Percentiles rank a stretch among this genome's conserved stretches.
phyloP scores from a whole-genome alignment of 768 basidiomycete species.

The Amanita fuliginea region DNA sequence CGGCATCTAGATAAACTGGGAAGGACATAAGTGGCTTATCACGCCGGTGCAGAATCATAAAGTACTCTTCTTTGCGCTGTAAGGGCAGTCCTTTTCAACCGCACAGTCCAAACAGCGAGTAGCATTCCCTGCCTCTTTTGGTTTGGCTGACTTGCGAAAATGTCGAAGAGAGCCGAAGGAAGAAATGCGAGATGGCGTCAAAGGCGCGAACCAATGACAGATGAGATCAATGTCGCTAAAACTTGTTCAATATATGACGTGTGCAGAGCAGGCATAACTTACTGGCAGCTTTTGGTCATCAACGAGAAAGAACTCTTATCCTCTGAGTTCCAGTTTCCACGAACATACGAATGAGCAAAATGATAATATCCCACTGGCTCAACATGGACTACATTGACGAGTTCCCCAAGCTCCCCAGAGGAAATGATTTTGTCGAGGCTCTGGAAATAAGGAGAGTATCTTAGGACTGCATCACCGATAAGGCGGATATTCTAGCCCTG shows the following conservation, averaged over 20 bases:
- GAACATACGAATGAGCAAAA: constrained; percentile 84
- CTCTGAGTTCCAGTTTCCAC: constrained; percentile 72
- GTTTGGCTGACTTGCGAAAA: constrained; percentile 67
- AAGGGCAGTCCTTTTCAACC: constrained; percentile 62
- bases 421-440: constrained; percentile 61
- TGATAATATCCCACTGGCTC: constrained; percentile 85
- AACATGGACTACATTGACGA: constrained; percentile 75
- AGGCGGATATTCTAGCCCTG: background rate
- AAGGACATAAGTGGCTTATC: constrained; percentile 3
- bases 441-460: constrained; percentile 77
- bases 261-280: constrained; percentile 16
- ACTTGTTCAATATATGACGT: constrained; percentile 3
- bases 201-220: constrained; percentile 65
- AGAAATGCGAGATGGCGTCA: constrained; percentile 56
- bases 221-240: constrained; percentile 76
- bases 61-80: constrained; percentile 77
- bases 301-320: constrained; percentile 65
- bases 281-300: constrained; percentile 91
- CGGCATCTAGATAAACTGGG: constrained; percentile 74
- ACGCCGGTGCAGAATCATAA: constrained; percentile 8
- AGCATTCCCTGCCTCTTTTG: constrained; percentile 51
- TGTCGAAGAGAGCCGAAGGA: constrained; percentile 83
- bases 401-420: constrained; percentile 61
- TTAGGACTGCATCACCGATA: constrained; percentile 44
- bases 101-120: constrained; percentile 73